A percentile compares a stretch with the other conserved stretches of the same genome.
Evolutionary conservation across 2,329 filamentous ascomycete species (phyloP).

Genomic region (Calonectria leucothoes): DNA sequence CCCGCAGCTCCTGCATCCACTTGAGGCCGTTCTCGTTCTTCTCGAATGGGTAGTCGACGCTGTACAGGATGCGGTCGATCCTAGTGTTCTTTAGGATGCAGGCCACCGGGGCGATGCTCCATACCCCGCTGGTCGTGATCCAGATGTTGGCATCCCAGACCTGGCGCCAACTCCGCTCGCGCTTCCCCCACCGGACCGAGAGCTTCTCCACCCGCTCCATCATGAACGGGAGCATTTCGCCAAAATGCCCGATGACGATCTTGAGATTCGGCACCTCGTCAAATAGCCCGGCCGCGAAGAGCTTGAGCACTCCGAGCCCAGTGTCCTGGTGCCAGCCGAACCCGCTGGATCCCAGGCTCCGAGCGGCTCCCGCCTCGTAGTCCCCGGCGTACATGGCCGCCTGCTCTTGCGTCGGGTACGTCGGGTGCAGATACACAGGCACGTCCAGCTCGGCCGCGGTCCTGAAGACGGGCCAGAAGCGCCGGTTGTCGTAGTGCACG

Average conservation of each 20-base stretch:
- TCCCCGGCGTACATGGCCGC: conserved; percentile 40
- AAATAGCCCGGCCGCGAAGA: conserved; percentile 50
- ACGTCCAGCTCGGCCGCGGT: conserved; percentile 57
- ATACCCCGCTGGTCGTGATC: conserved; percentile 67
- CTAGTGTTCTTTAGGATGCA: conserved; percentile 56
- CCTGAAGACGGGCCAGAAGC: conserved; percentile 35
- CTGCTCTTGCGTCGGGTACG: conserved; percentile 46
- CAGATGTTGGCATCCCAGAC: conserved; percentile 69
- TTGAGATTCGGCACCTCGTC: conserved; percentile 51
- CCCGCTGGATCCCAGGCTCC: conserved; percentile 52
- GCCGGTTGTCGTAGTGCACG: conserved; percentile 43
- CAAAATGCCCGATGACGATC: conserved; percentile 54
- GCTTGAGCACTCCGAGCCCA: conserved; percentile 52
- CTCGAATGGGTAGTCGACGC: conserved; percentile 68
- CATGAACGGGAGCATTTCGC: conserved; percentile 64
- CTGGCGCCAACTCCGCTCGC: conserved; percentile 53
- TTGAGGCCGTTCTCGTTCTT: conserved; percentile 59
- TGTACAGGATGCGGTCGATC: conserved; percentile 65
- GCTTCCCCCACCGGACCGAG: conserved; percentile 44
- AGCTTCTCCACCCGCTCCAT: conserved; percentile 57
- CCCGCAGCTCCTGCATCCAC: conserved; percentile 60
- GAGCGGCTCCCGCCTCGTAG: conserved; percentile 41
- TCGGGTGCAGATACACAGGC: conserved; percentile 64
- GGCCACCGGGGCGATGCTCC: conserved; percentile 59
- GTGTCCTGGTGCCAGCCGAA: conserved; percentile 65